Conservation (phyloP, 2,329 filamentous ascomycete species). For the Trichoderma harzianum region DNA sequence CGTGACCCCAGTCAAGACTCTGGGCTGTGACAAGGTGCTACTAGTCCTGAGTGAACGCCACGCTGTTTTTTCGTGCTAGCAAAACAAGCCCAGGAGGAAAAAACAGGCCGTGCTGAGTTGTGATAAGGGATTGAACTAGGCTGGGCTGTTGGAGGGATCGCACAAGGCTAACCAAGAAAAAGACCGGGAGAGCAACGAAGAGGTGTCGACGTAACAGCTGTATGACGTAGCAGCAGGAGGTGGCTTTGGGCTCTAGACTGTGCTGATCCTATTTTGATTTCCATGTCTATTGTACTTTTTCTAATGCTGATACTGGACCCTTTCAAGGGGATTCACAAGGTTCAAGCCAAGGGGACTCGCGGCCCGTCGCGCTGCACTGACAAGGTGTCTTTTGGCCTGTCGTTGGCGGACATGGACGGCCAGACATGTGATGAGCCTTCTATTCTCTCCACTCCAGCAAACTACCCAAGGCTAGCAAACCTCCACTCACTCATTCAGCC, state of each 20-base stretch:
- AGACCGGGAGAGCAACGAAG: not conserved
- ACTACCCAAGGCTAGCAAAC: not conserved
- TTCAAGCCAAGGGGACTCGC: not conserved
- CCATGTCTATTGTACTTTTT: not conserved
- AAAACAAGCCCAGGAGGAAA: not conserved
- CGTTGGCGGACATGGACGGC: not conserved
- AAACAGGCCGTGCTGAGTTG: not conserved
- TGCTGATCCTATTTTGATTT: not conserved
- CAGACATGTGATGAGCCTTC: conserved; percentile 6
- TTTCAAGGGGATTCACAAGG: not conserved
- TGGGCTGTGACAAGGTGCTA: not conserved
- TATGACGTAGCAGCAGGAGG: not conserved
- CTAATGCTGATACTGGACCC: not conserved
- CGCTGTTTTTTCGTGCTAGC: not conserved
- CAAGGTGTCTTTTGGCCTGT: not conserved
- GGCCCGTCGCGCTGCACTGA: conserved; percentile 2
- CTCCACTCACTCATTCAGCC: not conserved
- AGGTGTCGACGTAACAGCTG: not conserved
- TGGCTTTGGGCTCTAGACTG: not conserved
- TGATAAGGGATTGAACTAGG: conserved; percentile 3
- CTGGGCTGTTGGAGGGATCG: not conserved
- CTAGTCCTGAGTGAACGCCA: not conserved
- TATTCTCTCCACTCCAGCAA: not conserved
- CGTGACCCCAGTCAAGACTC: not conserved
- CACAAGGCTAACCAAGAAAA: not conserved